Evolutionary conservation across 305 asterid genomes (phyloP).

Genomic region (Rubia balearica): DNA sequence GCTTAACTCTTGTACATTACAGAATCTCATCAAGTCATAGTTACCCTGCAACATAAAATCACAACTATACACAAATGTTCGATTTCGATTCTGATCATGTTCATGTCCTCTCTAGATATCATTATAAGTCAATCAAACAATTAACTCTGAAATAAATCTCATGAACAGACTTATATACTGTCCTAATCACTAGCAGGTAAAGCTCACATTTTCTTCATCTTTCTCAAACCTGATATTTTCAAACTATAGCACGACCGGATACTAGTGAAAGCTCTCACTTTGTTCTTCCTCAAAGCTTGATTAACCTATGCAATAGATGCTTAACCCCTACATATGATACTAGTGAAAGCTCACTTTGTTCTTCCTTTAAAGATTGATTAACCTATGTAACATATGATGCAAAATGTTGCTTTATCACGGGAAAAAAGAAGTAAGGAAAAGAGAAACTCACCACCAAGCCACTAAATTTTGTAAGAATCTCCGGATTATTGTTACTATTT

Average conservation of each 20-base stretch:
- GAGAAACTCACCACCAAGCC: conserved; percentile 12
- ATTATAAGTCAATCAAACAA: not conserved
- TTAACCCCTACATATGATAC: too few relatives aligned
- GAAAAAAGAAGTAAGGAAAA: not conserved
- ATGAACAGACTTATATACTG: not conserved
- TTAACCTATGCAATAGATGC: too few relatives aligned
- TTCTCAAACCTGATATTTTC: too few relatives aligned
- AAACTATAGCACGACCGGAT: too few relatives aligned
- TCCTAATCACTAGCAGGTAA: not conserved
- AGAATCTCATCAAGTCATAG: not conserved
- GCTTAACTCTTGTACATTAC: not conserved
- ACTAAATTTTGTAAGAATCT: not conserved
- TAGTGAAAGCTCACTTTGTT: too few relatives aligned
- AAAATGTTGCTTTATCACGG: not conserved
- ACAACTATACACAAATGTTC: not conserved
- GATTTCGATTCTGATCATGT: not conserved
- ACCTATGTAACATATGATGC: not conserved
- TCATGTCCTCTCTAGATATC: too few relatives aligned
- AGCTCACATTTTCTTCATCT: too few relatives aligned
- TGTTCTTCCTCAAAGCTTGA: too few relatives aligned
- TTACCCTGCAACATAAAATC: not conserved
- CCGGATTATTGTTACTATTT: not conserved
- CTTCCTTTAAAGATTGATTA: too few relatives aligned
- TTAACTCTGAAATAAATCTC: not conserved
- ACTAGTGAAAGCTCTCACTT: too few relatives aligned